Evolutionary conservation across 2,329 filamentous ascomycete genomes (phyloP), one percentile per base, ranked within the genome.

Genomic region (Hypoxylon sp.): DNA sequence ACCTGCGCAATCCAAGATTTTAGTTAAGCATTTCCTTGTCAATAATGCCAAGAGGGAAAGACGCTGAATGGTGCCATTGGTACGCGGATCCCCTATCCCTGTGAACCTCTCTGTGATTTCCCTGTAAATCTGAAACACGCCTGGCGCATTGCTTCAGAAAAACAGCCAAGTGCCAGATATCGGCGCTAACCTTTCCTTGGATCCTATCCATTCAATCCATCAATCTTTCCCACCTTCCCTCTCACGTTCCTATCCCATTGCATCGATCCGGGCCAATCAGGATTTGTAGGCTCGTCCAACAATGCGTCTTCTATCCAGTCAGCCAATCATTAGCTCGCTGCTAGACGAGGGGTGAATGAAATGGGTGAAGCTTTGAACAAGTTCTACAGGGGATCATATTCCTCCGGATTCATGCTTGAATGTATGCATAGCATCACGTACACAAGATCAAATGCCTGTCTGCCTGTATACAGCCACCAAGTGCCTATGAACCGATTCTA

Each of bases 81-180:
- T 32, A 60, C 42, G 57, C 52, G 46, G 51, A 56, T 59, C 55
- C 49, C 35, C 38, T n/a, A 60, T 52, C 56, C 61, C 58, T 63
- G 60, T 52, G 57, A 57, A 46, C 60, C 48, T 62, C 54, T 57
- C 53, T 58, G 30, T 38, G 21, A 52, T 53, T 56, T 56, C 59
- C 68, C 69, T 69, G 65, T 71, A 66, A 73, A 70, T 63, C 57
- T 78, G 77, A 79, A 79, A 79, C 77, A 64, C 67, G 71, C 71
- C 74, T 77, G 76, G 73, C 66, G 74, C 74, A 74, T 50, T 76
- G 74, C 76, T 70, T 78, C 74, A 77, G 73, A 75, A 71, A 71
- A 67, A 67, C 26, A 69, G 60, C 67, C 71, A 66, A 9, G 66
- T 65, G 62, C 63, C 59, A 69, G 55, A 61, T 57, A 63, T 65